Conservation (phyloP, 139 green algal species). For the Mesostigma viride region DNA sequence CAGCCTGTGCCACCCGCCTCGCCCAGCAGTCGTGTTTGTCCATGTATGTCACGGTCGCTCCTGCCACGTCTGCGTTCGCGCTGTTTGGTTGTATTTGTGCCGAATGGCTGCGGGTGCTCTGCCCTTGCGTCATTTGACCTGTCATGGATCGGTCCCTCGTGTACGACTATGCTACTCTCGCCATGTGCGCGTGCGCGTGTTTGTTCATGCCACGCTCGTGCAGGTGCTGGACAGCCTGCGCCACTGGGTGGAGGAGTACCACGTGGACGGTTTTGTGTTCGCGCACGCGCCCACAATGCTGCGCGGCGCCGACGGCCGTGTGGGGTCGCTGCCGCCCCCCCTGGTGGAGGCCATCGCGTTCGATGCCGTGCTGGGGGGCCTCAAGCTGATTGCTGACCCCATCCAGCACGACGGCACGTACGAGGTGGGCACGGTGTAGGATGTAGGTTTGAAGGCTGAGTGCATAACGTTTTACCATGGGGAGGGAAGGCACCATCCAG, state of each 20-base stretch:
- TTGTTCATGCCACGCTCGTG: neutral
- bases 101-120: too few species aligned
- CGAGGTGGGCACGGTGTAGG: neutral
- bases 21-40: too few species aligned
- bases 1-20: too few species aligned
- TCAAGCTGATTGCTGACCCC: conserved; percentile 93
- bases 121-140: too few species aligned
- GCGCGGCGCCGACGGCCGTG: conserved; percentile 29
- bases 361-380: conserved; percentile 73
- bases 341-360: conserved; percentile 60
- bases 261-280: conserved; percentile 70
- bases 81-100: too few species aligned
- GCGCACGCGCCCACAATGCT: conserved; percentile 88
- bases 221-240: conserved; percentile 79
- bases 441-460: too few species aligned
- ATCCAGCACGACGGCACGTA: conserved; percentile 22
- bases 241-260: conserved; percentile 77
- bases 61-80: too few species aligned
- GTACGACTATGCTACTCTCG: too few species aligned
- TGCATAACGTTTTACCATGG: conserved; percentile 53
- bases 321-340: conserved; percentile 60
- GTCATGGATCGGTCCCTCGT: too few species aligned
- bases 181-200: too few species aligned
- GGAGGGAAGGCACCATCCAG: conserved; percentile 82
- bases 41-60: too few species aligned